These are phyloP conservation scores for Cladosporium sp. DNA, from an alignment of 2,329 filamentous ascomycete species.

Conservation along the genomic window DNA sequence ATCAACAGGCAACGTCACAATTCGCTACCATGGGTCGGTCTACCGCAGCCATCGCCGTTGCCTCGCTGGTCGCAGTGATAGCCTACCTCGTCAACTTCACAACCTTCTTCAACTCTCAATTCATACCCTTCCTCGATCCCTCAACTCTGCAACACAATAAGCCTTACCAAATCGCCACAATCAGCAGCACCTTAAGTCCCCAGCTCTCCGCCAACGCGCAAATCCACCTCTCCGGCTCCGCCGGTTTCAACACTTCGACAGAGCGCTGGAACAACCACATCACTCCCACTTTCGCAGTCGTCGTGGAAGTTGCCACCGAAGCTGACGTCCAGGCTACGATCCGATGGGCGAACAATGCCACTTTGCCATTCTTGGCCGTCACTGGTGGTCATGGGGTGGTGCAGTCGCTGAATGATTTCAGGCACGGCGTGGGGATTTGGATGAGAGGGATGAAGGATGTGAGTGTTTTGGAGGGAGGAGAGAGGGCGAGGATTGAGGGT, in stretches of 20 bases:
- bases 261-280: neutral
- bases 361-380: conserved; percentile 21
- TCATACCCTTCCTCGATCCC: neutral
- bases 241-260: neutral
- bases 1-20: neutral
- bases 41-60: neutral
- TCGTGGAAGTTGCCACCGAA: conserved; percentile 19
- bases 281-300: conserved; percentile 14
- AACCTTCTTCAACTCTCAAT: neutral
- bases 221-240: conserved; percentile 4
- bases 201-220: neutral
- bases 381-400: conserved; percentile 21
- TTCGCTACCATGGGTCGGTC: neutral
- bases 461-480: conserved; percentile 11
- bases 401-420: conserved; percentile 12
- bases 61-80: neutral
- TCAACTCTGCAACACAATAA: neutral
- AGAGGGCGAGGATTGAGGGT: conserved; percentile 20
- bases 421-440: conserved; percentile 22
- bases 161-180: neutral
- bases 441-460: conserved; percentile 19
- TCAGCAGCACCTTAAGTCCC: neutral
- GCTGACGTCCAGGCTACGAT: conserved; percentile 15
- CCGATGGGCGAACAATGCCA: neutral
- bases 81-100: neutral